Evolutionary conservation across 2,329 filamentous ascomycete species (phyloP), one percentile per base, ranked within the genome.

Genomic region (Diaporthe vaccinii): DNA sequence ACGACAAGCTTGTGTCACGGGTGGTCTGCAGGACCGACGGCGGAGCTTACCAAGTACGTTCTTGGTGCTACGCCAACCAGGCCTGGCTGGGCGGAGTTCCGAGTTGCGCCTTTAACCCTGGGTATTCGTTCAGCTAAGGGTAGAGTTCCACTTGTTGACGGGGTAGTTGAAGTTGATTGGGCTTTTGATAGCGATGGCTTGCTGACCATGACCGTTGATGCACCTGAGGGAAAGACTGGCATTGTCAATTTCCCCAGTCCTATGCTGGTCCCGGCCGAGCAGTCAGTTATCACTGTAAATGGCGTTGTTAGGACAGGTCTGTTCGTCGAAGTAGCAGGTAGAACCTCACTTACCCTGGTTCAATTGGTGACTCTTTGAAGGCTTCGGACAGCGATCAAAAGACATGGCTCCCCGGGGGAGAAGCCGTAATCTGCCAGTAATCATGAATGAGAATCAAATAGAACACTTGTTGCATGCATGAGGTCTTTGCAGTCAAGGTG

Each of bases 371-470:
- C 10, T 8, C 14, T 4, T 39, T 59, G 25, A 59, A 25, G 15
- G 9, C 10, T 20, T 55, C 14, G 36, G 36, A 39, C 36, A 39
- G 1, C 0, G 2, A 39, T 39, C 3, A 1, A 39, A 39, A 14
- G 0, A 4, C 36, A 5, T 5, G 0, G 36, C 36, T 39, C 36
- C 10, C 14, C 0, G 1, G 36, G 12, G 2, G 14, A 0, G 1
- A 39, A 39, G 4, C 10, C 36, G 0, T 14, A 14, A 39, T 5
- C 36, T 39, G 36, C 0, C 3, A 39, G 36, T 10, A 39, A 14
- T 39, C 10, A 39, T 39, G 12, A 14, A 14, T 39, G 12, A 39
- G 0, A 39, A 14, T 39, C 36, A 39, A 39, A 39, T 14, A 39
- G n/a, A n/a, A n/a, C 36, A 39, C 14, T 39, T 39, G 36, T 39